Conservation (phyloP, 1,284 basidiomycete species). For the Leccinum holopus region DNA sequence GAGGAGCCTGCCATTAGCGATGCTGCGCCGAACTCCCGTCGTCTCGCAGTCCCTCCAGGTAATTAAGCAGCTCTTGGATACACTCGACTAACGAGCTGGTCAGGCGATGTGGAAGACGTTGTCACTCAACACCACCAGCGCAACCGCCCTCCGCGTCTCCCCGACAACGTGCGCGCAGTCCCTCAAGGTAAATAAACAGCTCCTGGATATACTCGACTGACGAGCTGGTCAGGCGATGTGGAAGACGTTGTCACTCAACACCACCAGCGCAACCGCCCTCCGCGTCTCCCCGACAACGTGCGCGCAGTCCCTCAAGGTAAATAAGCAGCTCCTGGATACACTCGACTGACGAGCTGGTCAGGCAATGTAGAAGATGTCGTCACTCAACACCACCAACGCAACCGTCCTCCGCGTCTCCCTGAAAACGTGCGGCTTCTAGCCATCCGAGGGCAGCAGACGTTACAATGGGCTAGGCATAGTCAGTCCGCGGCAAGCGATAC, state of each 20-base stretch:
- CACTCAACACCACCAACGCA: not conserved
- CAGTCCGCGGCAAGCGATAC: not conserved
- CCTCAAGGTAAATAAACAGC: not conserved
- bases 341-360: not conserved
- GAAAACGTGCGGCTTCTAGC: not conserved
- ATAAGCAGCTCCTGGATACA: not conserved
- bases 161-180: not conserved
- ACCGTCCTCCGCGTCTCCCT: not conserved
- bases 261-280: not conserved
- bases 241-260: not conserved
- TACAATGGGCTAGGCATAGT: not conserved
- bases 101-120: not conserved
- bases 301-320: not conserved
- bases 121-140: not conserved
- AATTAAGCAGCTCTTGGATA: not conserved
- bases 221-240: not conserved
- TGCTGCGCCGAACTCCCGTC: not conserved
- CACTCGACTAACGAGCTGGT: not conserved
- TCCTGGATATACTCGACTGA: not conserved
- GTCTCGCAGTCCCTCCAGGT: not conserved
- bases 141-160: not conserved
- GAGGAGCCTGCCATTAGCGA: not conserved
- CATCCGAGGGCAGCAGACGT: not conserved
- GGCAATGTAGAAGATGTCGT: not conserved
- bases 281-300: not conserved